Base-by-base conservation (phyloP, 1,139 yeast genomes). In the Yamadazyma conglobata region DNA sequence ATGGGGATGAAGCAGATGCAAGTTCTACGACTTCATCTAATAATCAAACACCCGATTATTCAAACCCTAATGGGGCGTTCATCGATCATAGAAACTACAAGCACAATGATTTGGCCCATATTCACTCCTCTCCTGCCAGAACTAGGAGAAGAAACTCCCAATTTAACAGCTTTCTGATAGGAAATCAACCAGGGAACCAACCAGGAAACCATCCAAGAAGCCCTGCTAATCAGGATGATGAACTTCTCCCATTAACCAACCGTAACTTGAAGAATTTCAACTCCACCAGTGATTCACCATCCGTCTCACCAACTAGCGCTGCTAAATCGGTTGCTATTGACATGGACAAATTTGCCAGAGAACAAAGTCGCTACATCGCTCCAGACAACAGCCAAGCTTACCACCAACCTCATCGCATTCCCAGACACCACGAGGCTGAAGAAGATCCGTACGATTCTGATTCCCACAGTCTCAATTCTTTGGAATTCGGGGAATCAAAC, bases 401-500 rank as follows among this genome's bases (percentile, higher is more conserved):
- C 6, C n/a, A n/a, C n/a, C 19, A 17, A 9, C 19, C 19, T 7
- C n/a, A n/a, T n/a, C n/a, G n/a, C n/a, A n/a, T n/a, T n/a, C n/a
- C n/a, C n/a, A n/a, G n/a, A n/a, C n/a, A 18, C 19, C 19, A 18
- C 9, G 19, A 36, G 27, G 14, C 33, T 25, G 23, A 21, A 11
- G 23, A 21, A 21, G 5, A 22, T 11, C 10, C 20, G 5, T 4
- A 16, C 23, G 44, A 36, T 11, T 33, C 37, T 8, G 56, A 52
- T 20, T 48, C 44, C 25, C 52, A 44, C 13, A 45, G 47, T 24
- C 38, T 58, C 38, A 52, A 60, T 42, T 53, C 68, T 41, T 40
- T 65, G 45, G 62, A 71, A 50, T 61, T 68, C 45, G 73, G 73
- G 3, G 69, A 64, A 24, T 81, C 89, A 7, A 81, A 82, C 44